phyloP scores from a whole-genome alignment of 306 rosid species.

The Rubus idaeus region DNA sequence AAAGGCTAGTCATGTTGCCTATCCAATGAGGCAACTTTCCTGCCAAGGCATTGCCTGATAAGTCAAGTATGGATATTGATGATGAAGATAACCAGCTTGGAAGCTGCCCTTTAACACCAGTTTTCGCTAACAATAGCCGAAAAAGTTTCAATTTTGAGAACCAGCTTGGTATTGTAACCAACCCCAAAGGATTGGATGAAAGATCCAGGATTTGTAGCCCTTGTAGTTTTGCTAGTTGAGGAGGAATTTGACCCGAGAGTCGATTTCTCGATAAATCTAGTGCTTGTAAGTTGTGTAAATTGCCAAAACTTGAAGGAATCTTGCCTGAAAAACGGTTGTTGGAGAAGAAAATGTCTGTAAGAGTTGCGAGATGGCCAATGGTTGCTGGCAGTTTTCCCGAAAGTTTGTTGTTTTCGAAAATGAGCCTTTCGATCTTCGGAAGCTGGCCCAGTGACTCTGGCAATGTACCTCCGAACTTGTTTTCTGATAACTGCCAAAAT shows the following conservation, averaged over 20 bases:
- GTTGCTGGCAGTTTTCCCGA: slow-evolving; percentile 49
- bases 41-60: slow-evolving; percentile 47
- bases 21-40: slow-evolving; percentile 56
- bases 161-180: slow-evolving; percentile 43
- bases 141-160: slow-evolving; percentile 48
- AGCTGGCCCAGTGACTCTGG: slow-evolving; percentile 61
- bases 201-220: slow-evolving; percentile 43
- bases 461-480: slow-evolving; percentile 39
- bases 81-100: slow-evolving; percentile 55
- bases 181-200: slow-evolving; percentile 53
- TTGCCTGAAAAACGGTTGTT: slow-evolving; percentile 48
- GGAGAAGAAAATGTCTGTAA: slow-evolving; percentile 49
- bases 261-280: slow-evolving; percentile 46
- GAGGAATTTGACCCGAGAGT: slow-evolving; percentile 43
- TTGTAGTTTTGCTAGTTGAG: slow-evolving; percentile 39
- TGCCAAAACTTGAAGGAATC: slow-evolving; percentile 50
- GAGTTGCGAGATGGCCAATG: slow-evolving; percentile 43
- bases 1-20: slow-evolving; percentile 59
- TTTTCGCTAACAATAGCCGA: slow-evolving; percentile 40
- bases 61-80: slow-evolving; percentile 46
- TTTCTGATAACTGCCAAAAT: slow-evolving; percentile 47
- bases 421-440: slow-evolving; percentile 40
- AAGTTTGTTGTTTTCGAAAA: slow-evolving; percentile 52
- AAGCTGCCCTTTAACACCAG: slow-evolving; percentile 47
- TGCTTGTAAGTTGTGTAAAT: slow-evolving; percentile 41